Evolutionary conservation across 192 early-diverging fungal species (phyloP), one percentile per base, ranked within the genome.

Genomic region (Radiomyces spectabilis): DNA sequence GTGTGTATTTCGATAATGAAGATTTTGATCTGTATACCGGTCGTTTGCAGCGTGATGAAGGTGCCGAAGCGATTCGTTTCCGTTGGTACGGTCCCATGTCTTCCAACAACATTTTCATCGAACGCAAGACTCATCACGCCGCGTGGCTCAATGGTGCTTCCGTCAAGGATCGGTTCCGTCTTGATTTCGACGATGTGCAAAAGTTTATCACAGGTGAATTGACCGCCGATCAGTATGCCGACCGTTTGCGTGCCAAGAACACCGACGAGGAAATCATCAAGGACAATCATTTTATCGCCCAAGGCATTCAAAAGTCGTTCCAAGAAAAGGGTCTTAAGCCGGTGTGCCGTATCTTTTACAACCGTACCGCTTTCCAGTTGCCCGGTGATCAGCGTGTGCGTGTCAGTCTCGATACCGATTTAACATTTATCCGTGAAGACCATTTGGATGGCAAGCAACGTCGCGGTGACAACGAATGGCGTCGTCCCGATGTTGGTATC

Each of bases 391-490:
- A 50, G 37, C 40, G 49, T 32, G 46, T 59, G 1, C 57, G 57
- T 19, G n/a, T 59, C 21, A 41, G 35, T 12, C 38, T 59, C 5
- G 57, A 59, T 26, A 59, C 57, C 1, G 57, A 59, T 22, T 29
- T 59, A 26, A 51, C 50, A 0, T 51, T 59, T 29, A 51, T 59
- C 32, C 57, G 57, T 35, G 57, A 59, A 37, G 49, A 50, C 19
- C 33, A 52, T 27, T 9, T 49, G 19, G 35, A 41, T 25, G 78
- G 78, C 51, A 80, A 76, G 37, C 57, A 64, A 37, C 62, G 69
- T 26, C 85, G 97, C 16, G 79, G 81, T n/a, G 86, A 82, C 5
- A 65, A 76, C 54, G 40, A 61, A 27, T 68, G 66, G 66, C 59
- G 66, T 27, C 45, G 66, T 30, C 59, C 55, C 35, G 66, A 68